phyloP scores from a whole-genome alignment of 495 filamentous ascomycete species.

The Cudoniella acicularis region DNA sequence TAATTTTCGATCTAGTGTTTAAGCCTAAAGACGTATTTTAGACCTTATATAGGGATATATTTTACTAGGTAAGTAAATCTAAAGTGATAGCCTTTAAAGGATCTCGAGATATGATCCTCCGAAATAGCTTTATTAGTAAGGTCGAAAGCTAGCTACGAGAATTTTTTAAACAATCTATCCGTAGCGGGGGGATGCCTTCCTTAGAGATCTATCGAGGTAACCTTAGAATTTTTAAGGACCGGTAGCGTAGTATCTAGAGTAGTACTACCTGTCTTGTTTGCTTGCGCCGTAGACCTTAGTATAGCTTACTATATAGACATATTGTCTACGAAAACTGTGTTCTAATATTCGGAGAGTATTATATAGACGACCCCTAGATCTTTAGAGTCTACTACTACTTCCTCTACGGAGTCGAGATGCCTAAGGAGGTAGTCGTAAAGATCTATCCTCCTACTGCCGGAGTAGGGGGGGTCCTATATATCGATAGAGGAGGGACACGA shows the following conservation, averaged over 20 bases:
- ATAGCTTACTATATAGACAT: conserved; percentile 18
- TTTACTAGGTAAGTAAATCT: neutral
- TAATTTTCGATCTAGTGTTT: conserved; percentile 11
- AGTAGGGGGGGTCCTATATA: too few relatives aligned
- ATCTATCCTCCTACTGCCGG: too few relatives aligned
- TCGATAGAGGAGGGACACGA: too few relatives aligned
- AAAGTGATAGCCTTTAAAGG: neutral
- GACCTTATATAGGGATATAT: conserved; percentile 14
- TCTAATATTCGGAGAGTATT: conserved; percentile 1
- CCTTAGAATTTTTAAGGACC: neutral
- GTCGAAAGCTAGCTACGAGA: neutral
- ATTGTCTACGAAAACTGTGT: conserved; percentile 19
- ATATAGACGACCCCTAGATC: conserved; percentile 12
- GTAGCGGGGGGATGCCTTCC: neutral
- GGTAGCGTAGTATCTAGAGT: too few relatives aligned
- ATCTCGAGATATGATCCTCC: conserved; percentile 1
- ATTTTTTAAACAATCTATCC: neutral
- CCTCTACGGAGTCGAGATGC: conserved; percentile 17
- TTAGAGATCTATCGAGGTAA: neutral
- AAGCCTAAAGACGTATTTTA: conserved; percentile 14
- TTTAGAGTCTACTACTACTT: conserved; percentile 23
- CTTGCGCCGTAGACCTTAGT: conserved; percentile 12
- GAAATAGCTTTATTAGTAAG: neutral
- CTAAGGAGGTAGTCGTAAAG: too few relatives aligned
- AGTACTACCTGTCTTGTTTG: conserved; percentile 15